phyloP scores from a whole-genome alignment of 306 rosid species.

The Benincasa hispida region DNA sequence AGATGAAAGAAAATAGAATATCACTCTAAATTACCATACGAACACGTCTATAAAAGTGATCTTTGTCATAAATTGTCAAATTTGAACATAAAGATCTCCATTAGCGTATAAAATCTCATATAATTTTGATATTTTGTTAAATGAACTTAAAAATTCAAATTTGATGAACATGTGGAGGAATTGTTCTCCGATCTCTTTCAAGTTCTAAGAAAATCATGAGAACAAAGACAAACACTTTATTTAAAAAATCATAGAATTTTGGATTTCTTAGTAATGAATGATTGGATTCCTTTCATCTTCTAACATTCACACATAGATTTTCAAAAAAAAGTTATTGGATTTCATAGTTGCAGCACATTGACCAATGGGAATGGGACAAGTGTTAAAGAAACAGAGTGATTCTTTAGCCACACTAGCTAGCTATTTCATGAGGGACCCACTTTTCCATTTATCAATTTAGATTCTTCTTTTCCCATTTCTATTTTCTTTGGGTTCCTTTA shows the following conservation, averaged over 20 bases:
- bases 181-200: neutral
- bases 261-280: neutral
- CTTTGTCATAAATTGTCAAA: neutral
- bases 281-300: conserved; percentile 3
- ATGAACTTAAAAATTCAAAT: neutral
- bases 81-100: too few species aligned
- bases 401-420: neutral
- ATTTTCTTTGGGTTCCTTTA: neutral
- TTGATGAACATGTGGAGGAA: neutral
- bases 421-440: neutral
- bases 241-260: neutral
- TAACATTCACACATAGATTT: conserved; percentile 6
- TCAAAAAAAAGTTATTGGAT: neutral
- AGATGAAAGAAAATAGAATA: neutral
- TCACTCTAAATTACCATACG: too few species aligned
- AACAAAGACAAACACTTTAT: neutral
- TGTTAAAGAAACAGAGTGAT: neutral
- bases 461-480: neutral
- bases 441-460: neutral
- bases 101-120: too few species aligned
- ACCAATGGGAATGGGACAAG: neutral
- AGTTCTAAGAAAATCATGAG: neutral
- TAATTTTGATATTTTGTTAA: too few species aligned
- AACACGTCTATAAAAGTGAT: neutral
- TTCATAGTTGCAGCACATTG: neutral